Evolutionary conservation across 192 early-diverging fungal genomes (phyloP), one percentile per base, ranked within the genome.

Genomic region (Phycomyces blakesleeanus): DNA sequence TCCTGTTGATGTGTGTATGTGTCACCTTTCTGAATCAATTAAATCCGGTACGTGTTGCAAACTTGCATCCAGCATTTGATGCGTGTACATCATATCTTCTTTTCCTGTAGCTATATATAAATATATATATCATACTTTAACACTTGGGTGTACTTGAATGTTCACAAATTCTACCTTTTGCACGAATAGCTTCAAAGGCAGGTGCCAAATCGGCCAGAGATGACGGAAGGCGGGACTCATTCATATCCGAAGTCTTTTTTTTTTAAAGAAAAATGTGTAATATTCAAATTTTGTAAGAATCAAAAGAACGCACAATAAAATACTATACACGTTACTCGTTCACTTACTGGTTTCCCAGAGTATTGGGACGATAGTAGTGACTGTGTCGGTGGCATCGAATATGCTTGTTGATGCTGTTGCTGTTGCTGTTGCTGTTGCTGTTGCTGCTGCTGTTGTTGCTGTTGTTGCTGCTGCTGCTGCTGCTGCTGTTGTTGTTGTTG

Each of bases 41-140:
- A 87, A 72, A 50, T 93, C 89, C 11, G 94, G 95, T 34, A 95
- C 77, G 64, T 84, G 87, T 69, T 87, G 83, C 63, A 91, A 85
- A 69, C 91, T 93, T 38, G 88, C 80, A 58, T 97, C 92, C 29
- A 96, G 72, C 92, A 98, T 87, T 69, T 89, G 78, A 61, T 78
- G 73, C 14, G 63, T 72, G 68, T 82, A 81, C 57, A 77, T 63
- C 16, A 57, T 69, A 50, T 80, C 67, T 16, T 82, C 82, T 62
- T 77, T 79, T 20, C 69, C 67, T 59, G 73, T 39, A 34, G 67
- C 76, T 59, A 65, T 52, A 11, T 16, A 49, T 42, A 25, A 15
- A 14, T 51, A 21, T 0, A 49, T 59, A 15, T 1, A 11, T 34
- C 40, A 59, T 25, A 42, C 7, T 14, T 42, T 7, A 21, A 59